Conservation (phyloP, 176 grass and related monocot species). For the Triticum dicoccoides region DNA sequence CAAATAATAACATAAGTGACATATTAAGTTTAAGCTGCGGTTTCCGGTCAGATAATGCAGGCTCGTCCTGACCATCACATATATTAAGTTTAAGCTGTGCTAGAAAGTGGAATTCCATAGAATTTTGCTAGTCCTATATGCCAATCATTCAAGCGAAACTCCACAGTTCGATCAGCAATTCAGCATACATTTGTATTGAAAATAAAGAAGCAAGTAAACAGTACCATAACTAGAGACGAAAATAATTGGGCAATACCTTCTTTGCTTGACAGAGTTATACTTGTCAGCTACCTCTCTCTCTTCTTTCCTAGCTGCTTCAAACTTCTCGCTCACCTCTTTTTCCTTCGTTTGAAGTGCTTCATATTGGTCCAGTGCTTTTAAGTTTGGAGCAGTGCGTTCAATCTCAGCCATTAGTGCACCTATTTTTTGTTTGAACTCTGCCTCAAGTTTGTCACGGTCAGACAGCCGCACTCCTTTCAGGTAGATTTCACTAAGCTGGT, state of each 20-base stretch:
- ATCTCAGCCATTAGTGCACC: conserved; percentile 67
- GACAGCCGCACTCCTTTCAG: conserved; percentile 65
- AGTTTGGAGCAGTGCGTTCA: conserved; percentile 84
- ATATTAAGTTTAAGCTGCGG: neutral
- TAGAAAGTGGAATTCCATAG: neutral
- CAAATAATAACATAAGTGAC: conserved; percentile 3
- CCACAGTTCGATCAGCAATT: neutral
- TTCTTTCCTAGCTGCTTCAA: conserved; percentile 91
- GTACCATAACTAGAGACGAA: neutral
- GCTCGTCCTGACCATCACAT: too few relatives aligned
- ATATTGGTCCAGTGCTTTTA: conserved; percentile 97
- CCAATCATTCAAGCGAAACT: conserved; percentile 16
- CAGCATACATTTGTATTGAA: neutral
- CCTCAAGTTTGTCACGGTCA: conserved; percentile 80
- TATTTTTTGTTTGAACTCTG: conserved; percentile 81
- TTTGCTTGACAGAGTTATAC: conserved; percentile 78
- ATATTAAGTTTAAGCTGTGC: neutral
- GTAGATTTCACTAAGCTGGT: conserved; percentile 64
- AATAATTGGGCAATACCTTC: conserved; percentile 46
- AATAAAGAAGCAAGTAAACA: neutral
- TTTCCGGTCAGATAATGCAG: neutral
- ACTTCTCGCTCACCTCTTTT: conserved; percentile 85
- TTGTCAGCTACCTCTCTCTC: conserved; percentile 88
- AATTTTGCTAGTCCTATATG: conserved; percentile 15
- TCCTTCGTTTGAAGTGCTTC: conserved; percentile 81